Conservation (phyloP, 345 rosid genomes). For the Orychophragmus violaceus region DNA sequence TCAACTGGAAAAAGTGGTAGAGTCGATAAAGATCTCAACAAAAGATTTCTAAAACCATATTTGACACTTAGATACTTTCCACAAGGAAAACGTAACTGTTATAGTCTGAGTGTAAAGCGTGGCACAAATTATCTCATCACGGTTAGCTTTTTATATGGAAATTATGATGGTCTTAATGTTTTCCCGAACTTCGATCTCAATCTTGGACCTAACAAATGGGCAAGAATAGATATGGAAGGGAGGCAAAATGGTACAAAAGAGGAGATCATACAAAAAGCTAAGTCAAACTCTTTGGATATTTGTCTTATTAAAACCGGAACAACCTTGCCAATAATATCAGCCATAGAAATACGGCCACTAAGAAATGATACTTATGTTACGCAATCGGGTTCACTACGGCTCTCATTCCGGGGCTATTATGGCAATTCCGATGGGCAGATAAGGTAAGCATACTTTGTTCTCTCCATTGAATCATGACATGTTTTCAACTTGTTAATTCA, state of each 20-base stretch:
- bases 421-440: background rate
- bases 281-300: conserved; percentile 24
- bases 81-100: conserved; percentile 37
- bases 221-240: background rate
- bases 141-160: conserved; percentile 34
- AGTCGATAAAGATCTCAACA: too few relatives aligned
- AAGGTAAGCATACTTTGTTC: background rate
- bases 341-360: conserved; percentile 37
- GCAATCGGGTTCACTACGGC: conserved; percentile 5
- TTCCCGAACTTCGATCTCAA: conserved; percentile 32
- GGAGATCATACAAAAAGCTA: conserved; percentile 34
- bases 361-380: background rate
- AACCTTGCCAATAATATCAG: conserved; percentile 39
- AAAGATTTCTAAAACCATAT: too few relatives aligned
- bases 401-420: background rate
- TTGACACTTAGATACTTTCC: conserved; percentile 36
- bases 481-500: too few relatives aligned
- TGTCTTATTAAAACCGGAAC: conserved; percentile 39
- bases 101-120: conserved; percentile 4
- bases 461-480: too few relatives aligned
- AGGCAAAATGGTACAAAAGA: background rate
- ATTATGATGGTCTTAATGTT: conserved; percentile 31
- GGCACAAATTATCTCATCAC: conserved; percentile 27
- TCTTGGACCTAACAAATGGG: conserved; percentile 40
- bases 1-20: too few relatives aligned